Percentiles rank a stretch among this genome's conserved stretches.
phyloP scores from a whole-genome alignment of 306 rosid genomes.

The Quillaja saponaria region DNA sequence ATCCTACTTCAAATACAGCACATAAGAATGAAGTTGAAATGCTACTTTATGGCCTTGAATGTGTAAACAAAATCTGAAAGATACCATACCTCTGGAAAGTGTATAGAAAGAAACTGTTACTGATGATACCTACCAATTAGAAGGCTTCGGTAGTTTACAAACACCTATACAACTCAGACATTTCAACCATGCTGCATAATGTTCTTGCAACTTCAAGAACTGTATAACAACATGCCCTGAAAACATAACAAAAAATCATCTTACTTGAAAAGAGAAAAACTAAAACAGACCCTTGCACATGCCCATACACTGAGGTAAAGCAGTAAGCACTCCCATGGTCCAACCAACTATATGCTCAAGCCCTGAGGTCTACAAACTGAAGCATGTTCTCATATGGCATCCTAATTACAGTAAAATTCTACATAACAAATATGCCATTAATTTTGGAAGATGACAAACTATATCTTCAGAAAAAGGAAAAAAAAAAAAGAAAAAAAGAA shows the following conservation, averaged over 20 bases:
- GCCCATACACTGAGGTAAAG: too few species aligned
- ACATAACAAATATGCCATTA: background rate
- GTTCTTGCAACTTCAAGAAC: too few species aligned
- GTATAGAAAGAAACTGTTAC: slow-evolving; percentile 22
- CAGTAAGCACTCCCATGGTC: too few species aligned
- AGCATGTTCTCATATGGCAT: slow-evolving; percentile 9
- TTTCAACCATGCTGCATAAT: background rate
- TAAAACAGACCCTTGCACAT: too few species aligned
- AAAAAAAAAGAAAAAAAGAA: too few species aligned
- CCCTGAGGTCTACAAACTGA: slow-evolving; percentile 7
- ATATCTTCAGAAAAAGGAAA: too few species aligned
- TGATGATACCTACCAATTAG: background rate
- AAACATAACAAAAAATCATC: too few species aligned
- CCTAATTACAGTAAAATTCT: slow-evolving; percentile 7
- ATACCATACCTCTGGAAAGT: slow-evolving; percentile 63
- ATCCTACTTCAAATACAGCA: slow-evolving; percentile 51
- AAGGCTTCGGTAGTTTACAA: background rate
- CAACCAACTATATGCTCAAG: background rate
- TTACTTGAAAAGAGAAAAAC: too few species aligned
- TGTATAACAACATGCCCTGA: too few species aligned
- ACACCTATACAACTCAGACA: background rate
- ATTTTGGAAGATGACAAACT: too few species aligned
- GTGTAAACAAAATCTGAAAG: slow-evolving; percentile 7
- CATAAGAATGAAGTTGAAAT: slow-evolving; percentile 19
- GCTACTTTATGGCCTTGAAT: background rate